Base-by-base conservation (phyloP, 2,329 filamentous ascomycete genomes). In the Fusarium keratoplasticum region DNA sequence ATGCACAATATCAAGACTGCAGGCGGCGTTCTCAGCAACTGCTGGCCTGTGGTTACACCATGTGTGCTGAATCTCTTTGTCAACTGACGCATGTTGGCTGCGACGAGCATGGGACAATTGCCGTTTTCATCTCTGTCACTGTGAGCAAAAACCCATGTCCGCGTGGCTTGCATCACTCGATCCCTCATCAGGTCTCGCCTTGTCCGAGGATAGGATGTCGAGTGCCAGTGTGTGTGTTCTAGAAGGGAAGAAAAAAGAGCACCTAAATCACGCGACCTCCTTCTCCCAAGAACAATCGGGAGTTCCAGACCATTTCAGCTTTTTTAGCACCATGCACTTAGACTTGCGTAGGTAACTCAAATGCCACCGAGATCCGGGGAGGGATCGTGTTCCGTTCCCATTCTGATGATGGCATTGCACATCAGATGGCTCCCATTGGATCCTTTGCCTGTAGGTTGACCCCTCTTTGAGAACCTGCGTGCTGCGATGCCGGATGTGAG, bases 251-350 rank as follows among this genome's bases (percentile, higher is more conserved):
- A 20, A 38, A 38, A 36, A 36, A 25, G 27, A 25, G 31, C 40
- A 27, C 54, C 42, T 33, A 13, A 63, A 64, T 63, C 68, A 73
- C 71, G 71, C 64, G 68, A 74, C 67, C 71, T 65, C 44, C 36
- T 60, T 65, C 52, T 66, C 55, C 40, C 38, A 36, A 44, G 40
- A 62, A 27, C 44, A 61, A 50, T 61, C 25, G 20, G 27, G 47
- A 61, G 35, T 65, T 47, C 54, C 52, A 47, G 38, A 57, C 36
- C 27, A 58, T 58, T 27, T 29, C 36, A 36, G 6, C 54, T 47
- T 58, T 58, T 55, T 58, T 58, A 25, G 61, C 22, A 42, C 36
- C 20, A 44, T 22, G 36, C 61, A 35, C 22, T 27, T 47, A 27
- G 22, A 27, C 35, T 63, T 44, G 54, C 14, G 38, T 9, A 33